Evolutionary conservation across 1,284 basidiomycete genomes (phyloP), one percentile per base, ranked within the genome.

Genomic region (Chondrostereum purpureum): DNA sequence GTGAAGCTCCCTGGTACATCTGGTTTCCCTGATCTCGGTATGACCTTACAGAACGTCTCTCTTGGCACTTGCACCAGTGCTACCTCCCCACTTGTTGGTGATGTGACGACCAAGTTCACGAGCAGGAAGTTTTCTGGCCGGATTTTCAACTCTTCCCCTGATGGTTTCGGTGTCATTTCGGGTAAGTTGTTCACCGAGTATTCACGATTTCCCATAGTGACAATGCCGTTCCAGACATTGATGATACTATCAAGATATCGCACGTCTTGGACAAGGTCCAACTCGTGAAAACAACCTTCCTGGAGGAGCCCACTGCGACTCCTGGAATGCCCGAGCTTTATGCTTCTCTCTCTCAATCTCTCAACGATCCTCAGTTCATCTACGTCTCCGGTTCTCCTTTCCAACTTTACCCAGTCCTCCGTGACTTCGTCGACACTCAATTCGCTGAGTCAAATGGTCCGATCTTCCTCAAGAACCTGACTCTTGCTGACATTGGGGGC

Each of bases 291-390:
- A 51, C 65, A 6, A 70, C 68, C 4, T 55, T 70, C 21, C 52
- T 69, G 34, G 66, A 71, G 14, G 59, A 62, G 27, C 67, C 68
- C 1, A 51, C 53, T 23, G 56, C 66, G 10, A 67, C 70, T 10
- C 10, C 63, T 14, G 68, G 68, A 19, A 71, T 71, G 69, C 67
- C 68, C 2, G 60, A 63, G 33, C 57, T 71, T 16, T 71, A 66
- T 52, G 53, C 55, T 2, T 64, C 65, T 2, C 61, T 70, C 24
- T 52, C 63, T 3, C 46, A 51, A 24, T 61, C 64, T 2, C 59
- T 71, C 20, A 52, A 60, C 39, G 48, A 58, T 1, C 66, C 68
- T 10, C 60, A 62, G 42, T 70, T 70, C 55, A 54, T 69, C 41
- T 71, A 68, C 47, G 53, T 71, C 33, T 63, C 65, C 14, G 69